phyloP scores from a whole-genome alignment of 2,329 filamentous ascomycete genomes.

The Fusarium sp. region DNA sequence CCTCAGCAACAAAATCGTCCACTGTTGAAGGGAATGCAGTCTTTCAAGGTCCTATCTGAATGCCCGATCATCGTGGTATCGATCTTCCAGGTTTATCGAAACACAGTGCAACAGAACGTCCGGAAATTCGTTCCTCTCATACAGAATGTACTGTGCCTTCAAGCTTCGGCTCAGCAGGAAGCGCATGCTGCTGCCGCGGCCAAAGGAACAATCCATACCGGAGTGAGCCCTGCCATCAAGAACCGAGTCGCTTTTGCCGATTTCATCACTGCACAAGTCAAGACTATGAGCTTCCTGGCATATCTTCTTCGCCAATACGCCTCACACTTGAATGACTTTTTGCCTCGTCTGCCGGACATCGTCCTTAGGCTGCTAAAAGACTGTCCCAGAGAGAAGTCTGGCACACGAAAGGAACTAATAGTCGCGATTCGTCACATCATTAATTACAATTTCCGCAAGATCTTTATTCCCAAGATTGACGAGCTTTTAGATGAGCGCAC shows the following conservation, averaged over 20 bases:
- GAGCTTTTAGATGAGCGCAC: slow-evolving; percentile 94
- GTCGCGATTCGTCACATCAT: slow-evolving; percentile 98
- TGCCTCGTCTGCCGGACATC: slow-evolving; percentile 85
- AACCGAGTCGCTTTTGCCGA: slow-evolving; percentile 95
- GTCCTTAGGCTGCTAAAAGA: slow-evolving; percentile 93
- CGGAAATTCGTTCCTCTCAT: slow-evolving; percentile 93
- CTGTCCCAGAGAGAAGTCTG: slow-evolving; percentile 93
- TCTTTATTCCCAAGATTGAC: slow-evolving; percentile 94
- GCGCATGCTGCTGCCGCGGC: slow-evolving; percentile 87
- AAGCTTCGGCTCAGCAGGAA: slow-evolving; percentile 92
- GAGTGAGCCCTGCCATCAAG: slow-evolving; percentile 92
- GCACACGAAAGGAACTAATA: slow-evolving; percentile 91
- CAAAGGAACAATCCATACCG: slow-evolving; percentile 86
- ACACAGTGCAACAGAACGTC: slow-evolving; percentile 83
- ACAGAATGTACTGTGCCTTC: slow-evolving; percentile 86
- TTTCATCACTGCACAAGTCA: slow-evolving; percentile 97
- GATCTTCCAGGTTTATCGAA: slow-evolving; percentile 92
- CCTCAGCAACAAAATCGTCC: slow-evolving; percentile 83
- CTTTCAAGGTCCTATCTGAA: slow-evolving; percentile 97
- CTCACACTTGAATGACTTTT: slow-evolving; percentile 86
- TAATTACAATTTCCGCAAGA: slow-evolving; percentile 97
- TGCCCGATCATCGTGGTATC: slow-evolving; percentile 99
- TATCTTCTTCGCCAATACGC: slow-evolving; percentile 91
- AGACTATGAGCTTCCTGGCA: slow-evolving; percentile 98
- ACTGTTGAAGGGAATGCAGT: slow-evolving; percentile 93